Conservation (phyloP, 768 basidiomycete species). For the Boletus sp. region DNA sequence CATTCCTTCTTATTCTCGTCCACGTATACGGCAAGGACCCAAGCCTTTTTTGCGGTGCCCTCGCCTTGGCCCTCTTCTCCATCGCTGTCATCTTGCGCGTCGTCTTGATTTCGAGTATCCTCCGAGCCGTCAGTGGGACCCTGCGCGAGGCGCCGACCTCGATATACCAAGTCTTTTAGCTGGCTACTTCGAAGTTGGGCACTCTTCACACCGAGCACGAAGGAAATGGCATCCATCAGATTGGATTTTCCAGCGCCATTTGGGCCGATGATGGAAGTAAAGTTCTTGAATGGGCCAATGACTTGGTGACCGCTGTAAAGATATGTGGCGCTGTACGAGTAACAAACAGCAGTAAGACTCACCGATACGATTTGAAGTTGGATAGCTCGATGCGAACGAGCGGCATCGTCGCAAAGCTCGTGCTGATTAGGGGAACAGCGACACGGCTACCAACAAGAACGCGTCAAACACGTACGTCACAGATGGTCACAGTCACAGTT, state of each 20-base stretch:
- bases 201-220: slow-evolving; percentile 95
- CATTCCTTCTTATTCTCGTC: slow-evolving; percentile 79
- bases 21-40: slow-evolving; percentile 90
- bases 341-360: slow-evolving; percentile 8
- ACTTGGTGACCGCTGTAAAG: slow-evolving; percentile 66
- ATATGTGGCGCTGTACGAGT: slow-evolving; percentile 2
- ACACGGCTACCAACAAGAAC: slow-evolving; percentile 18
- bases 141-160: slow-evolving; percentile 70
- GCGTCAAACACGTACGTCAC: slow-evolving; percentile 28
- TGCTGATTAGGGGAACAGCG: slow-evolving; percentile 19
- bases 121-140: slow-evolving; percentile 42
- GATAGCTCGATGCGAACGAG: slow-evolving; percentile 83
- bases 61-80: slow-evolving; percentile 59
- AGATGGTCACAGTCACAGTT: slow-evolving; percentile 9
- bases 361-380: slow-evolving; percentile 97
- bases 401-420: slow-evolving; percentile 51
- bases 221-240: slow-evolving; percentile 99
- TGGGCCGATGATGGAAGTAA: slow-evolving; percentile 95
- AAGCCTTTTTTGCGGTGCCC: slow-evolving; percentile 86
- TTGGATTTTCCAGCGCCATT: slow-evolving; percentile 99
- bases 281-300: slow-evolving; percentile 88
- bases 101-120: slow-evolving; percentile 41
- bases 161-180: slow-evolving; percentile 93
- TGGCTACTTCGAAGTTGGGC: slow-evolving; percentile 90
- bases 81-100: slow-evolving; percentile 48